These are phyloP conservation scores for Euphrasia arctica DNA, from an alignment of 305 asterid species.

Conservation along the genomic window DNA sequence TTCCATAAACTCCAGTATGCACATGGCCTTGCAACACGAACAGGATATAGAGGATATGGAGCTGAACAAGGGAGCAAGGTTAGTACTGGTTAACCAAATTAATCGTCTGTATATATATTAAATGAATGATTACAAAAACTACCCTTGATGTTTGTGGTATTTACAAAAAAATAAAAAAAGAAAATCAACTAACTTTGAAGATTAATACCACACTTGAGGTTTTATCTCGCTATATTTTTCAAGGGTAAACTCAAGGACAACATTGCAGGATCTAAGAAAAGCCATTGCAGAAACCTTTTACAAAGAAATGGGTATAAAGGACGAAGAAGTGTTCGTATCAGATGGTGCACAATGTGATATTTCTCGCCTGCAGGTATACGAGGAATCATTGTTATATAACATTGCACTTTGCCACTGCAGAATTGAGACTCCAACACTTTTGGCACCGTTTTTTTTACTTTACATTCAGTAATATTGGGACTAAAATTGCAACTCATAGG, in stretches of 20 bases:
- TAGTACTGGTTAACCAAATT: not conserved
- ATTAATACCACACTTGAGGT: no score
- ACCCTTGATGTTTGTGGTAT: no score
- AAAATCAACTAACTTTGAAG: no score
- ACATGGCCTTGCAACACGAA: conserved; percentile 53
- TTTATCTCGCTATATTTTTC: no score
- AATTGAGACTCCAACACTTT: no score
- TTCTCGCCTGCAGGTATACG: conserved; percentile 73
- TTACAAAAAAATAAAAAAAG: no score
- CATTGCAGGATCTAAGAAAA: conserved; percentile 57
- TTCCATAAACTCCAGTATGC: conserved; percentile 55
- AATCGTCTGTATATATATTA: not conserved
- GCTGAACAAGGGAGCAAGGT: conserved; percentile 81
- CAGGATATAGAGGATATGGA: conserved; percentile 84
- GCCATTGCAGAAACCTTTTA: conserved; percentile 61
- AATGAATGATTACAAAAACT: no score
- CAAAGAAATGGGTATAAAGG: conserved; percentile 46
- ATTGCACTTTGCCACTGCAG: no score
- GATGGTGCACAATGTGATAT: conserved; percentile 92
- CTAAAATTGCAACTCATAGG: no score
- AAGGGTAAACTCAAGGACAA: conserved; percentile 8
- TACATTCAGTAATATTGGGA: no score
- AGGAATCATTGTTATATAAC: no score
- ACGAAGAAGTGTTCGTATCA: conserved; percentile 66
- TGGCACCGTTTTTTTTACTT: no score